Evolutionary conservation across 2,329 filamentous ascomycete genomes (phyloP).

Genomic region (Nigrospora oryzae): DNA sequence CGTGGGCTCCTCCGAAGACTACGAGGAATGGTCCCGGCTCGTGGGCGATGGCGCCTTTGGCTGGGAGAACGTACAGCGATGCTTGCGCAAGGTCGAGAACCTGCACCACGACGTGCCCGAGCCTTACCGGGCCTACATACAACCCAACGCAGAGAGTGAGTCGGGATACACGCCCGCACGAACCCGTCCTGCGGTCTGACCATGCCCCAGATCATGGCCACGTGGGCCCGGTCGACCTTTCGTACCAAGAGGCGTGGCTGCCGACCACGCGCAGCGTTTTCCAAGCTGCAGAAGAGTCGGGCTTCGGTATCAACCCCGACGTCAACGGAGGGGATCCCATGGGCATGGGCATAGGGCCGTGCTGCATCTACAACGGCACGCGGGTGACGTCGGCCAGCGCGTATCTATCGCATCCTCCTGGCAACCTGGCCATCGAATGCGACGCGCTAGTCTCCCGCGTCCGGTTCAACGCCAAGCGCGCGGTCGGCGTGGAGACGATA

Average conservation of each 20-base stretch:
- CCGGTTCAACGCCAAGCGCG: slow-evolving; percentile 8
- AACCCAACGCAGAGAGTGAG: slow-evolving; percentile 8
- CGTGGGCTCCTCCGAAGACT: slow-evolving; percentile 41
- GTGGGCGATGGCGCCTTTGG: slow-evolving; percentile 39
- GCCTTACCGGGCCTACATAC: slow-evolving; percentile 25
- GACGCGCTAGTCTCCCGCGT: slow-evolving; percentile 6
- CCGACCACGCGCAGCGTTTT: slow-evolving; percentile 6
- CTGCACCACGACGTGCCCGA: slow-evolving; percentile 28
- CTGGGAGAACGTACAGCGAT: slow-evolving; percentile 24
- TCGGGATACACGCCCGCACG: not conserved
- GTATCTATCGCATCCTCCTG: slow-evolving; percentile 4
- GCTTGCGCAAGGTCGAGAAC: slow-evolving; percentile 38
- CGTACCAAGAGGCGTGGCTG: slow-evolving; percentile 10
- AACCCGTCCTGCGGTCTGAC: not conserved
- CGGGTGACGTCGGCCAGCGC: slow-evolving; percentile 32
- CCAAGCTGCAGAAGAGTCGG: slow-evolving; percentile 7
- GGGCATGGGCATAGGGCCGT: slow-evolving; percentile 13
- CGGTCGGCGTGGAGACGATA: slow-evolving; percentile 8
- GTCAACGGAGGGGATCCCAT: slow-evolving; percentile 11
- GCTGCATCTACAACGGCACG: slow-evolving; percentile 22
- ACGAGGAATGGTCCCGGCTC: slow-evolving; percentile 37
- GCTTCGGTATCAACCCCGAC: slow-evolving; percentile 7
- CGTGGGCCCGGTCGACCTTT: slow-evolving; percentile 10
- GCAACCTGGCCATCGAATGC: slow-evolving; percentile 6
- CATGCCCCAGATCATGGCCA: slow-evolving; percentile 9